These are phyloP conservation scores for Suillus plorans DNA, from an alignment of 768 basidiomycete species.

Conservation along the genomic window DNA sequence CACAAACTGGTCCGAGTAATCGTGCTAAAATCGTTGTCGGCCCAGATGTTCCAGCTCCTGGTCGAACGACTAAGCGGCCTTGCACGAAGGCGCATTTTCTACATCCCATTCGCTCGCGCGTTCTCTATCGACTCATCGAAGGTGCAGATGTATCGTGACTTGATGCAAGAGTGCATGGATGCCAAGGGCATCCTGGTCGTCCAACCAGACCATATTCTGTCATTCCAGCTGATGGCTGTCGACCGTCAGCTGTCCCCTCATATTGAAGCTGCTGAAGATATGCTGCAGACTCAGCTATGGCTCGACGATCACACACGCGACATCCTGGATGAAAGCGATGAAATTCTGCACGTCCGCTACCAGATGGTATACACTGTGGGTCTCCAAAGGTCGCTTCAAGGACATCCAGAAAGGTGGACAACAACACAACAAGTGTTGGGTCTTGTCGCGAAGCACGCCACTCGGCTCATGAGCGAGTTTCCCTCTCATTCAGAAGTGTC, in stretches of 20 bases:
- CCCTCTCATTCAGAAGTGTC: conserved; percentile 21
- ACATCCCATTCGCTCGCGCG: conserved; percentile 24
- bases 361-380: conserved; percentile 40
- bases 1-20: conserved; percentile 25
- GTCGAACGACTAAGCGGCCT: conserved; percentile 22
- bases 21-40: conserved; percentile 27
- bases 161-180: conserved; percentile 18
- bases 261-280: conserved; percentile 4
- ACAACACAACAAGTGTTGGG: conserved; percentile 30
- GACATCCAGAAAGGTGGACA: conserved; percentile 35
- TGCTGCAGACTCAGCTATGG: conserved; percentile 18
- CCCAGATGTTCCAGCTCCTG: conserved; percentile 29
- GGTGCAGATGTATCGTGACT: conserved; percentile 20
- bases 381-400: conserved; percentile 25
- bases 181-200: conserved; percentile 25
- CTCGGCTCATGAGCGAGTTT: conserved; percentile 7
- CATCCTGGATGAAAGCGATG: conserved; percentile 48
- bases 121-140: conserved; percentile 16
- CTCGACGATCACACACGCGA: conserved; percentile 32
- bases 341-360: conserved; percentile 34
- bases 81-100: conserved; percentile 26
- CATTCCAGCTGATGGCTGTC: conserved; percentile 25
- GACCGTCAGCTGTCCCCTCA: conserved; percentile 31
- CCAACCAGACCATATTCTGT: conserved; percentile 34
- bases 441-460: conserved; percentile 21